Evolutionary conservation across 495 filamentous ascomycete genomes (phyloP).

Genomic region (Filosporella fistucella): DNA sequence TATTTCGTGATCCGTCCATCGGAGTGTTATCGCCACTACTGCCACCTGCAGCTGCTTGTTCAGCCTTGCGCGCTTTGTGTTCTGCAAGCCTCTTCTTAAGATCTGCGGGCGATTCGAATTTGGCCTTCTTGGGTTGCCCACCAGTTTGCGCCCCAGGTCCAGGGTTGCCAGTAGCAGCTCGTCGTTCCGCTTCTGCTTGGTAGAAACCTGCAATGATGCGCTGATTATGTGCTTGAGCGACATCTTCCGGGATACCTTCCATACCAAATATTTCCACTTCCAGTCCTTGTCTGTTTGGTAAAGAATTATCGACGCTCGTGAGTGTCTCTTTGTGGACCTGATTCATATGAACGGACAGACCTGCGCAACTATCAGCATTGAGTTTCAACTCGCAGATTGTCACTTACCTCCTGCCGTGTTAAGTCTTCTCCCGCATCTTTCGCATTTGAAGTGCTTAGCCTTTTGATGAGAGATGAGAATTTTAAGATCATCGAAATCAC

Average conservation of each 20-base stretch:
- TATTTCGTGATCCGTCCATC: constrained; percentile 40
- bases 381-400: neutral
- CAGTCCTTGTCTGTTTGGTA: constrained; percentile 74
- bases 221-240: constrained; percentile 76
- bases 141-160: constrained; percentile 42
- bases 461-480: constrained; percentile 96
- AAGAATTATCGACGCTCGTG: constrained; percentile 81
- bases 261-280: constrained; percentile 97
- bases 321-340: constrained; percentile 96
- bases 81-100: constrained; percentile 79
- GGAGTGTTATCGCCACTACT: constrained; percentile 60
- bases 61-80: constrained; percentile 62
- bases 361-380: constrained; percentile 37
- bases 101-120: constrained; percentile 70
- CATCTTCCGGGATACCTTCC: constrained; percentile 90
- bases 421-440: constrained; percentile 76
- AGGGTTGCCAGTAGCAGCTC: constrained; percentile 79
- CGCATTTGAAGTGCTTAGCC: constrained; percentile 97
- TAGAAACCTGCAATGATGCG: constrained; percentile 79
- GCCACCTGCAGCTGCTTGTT: constrained; percentile 46
- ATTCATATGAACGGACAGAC: constrained; percentile 92
- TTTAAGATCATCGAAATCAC: constrained; percentile 96
- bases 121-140: constrained; percentile 69
- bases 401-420: constrained; percentile 90
- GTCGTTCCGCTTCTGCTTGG: constrained; percentile 76